Conservation (phyloP, 2,329 filamentous ascomycete species). For the Beauveria asiatica region DNA sequence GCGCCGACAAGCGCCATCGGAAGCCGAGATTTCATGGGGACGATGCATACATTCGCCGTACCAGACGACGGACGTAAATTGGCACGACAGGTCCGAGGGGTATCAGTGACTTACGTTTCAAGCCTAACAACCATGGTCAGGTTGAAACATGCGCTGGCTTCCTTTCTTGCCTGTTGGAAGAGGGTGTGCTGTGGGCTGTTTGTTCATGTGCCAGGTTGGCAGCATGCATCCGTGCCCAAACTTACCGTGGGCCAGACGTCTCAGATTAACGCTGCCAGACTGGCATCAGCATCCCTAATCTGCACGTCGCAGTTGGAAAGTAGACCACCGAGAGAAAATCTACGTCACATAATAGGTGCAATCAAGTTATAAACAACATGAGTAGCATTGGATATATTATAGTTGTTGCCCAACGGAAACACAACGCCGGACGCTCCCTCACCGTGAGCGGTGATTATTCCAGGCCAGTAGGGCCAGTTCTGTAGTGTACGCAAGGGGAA, state of each 20-base stretch:
- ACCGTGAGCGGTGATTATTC: conserved; percentile 4
- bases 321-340: neutral
- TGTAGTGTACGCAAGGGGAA: neutral
- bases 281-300: neutral
- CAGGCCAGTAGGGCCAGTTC: conserved; percentile 6
- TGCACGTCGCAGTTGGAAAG: neutral
- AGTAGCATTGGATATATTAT: neutral
- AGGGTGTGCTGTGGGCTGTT: neutral
- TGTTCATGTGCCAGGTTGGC: neutral
- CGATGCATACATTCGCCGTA: neutral
- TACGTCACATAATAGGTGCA: too few relatives aligned
- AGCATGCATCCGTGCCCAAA: conserved; percentile 8
- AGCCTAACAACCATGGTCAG: neutral
- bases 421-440: conserved; percentile 1
- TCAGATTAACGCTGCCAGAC: conserved; percentile 1
- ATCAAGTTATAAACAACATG: neutral
- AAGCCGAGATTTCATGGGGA: neutral
- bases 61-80: too few relatives aligned
- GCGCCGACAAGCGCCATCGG: conserved; percentile 6
- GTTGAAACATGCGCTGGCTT: neutral
- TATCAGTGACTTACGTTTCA: neutral
- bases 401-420: neutral
- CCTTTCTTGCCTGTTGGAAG: neutral
- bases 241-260: neutral
- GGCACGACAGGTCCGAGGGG: neutral